A percentile compares a stretch with the other conserved stretches of the same genome.
These are phyloP conservation scores for Penicillium lagena DNA, from an alignment of 495 filamentous ascomycete genomes.

Conservation along the genomic window DNA sequence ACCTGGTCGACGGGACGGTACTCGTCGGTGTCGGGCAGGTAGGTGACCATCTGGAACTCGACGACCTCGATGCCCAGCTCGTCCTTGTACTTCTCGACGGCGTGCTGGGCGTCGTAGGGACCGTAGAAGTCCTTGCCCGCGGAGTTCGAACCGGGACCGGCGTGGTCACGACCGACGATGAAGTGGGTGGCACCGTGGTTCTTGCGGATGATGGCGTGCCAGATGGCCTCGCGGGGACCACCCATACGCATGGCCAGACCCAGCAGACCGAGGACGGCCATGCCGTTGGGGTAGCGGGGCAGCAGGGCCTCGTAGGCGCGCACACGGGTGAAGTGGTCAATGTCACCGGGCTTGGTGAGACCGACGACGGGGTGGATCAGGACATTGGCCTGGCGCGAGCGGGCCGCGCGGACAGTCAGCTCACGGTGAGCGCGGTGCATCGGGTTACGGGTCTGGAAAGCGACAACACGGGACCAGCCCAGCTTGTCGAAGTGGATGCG, in stretches of 20 bases:
- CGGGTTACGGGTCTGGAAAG: conserved; percentile 97
- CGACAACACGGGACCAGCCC: conserved; percentile 92
- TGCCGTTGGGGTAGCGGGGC: conserved; percentile 96
- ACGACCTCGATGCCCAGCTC: conserved; percentile 98
- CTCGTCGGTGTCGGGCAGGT: conserved; percentile 94
- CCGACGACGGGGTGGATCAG: conserved; percentile 98
- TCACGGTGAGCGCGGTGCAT: conserved; percentile 99
- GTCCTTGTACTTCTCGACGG: conserved; percentile 90
- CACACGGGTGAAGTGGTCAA: conserved; percentile 99
- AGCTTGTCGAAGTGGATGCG: conserved; percentile 98
- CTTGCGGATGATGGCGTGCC: conserved; percentile 99
- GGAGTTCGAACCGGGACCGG: conserved; percentile 94
- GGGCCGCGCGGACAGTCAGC: conserved; percentile 92
- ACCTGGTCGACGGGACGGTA: conserved; percentile 92
- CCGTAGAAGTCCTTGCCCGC: conserved; percentile 96
- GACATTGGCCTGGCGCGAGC: conserved; percentile 91
- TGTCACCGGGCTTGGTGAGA: conserved; percentile 96
- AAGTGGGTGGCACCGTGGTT: conserved; percentile 99
- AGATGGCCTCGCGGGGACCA: conserved; percentile 95
- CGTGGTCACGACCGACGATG: conserved; percentile 97
- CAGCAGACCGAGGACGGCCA: conserved; percentile 94
- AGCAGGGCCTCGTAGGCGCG: conserved; percentile 96
- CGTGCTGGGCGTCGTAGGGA: conserved; percentile 96
- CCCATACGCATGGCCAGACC: conserved; percentile 99
- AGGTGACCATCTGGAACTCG: conserved; percentile 99